Conservation (phyloP, 1,284 basidiomycete genomes). For the Melampsora americana region DNA sequence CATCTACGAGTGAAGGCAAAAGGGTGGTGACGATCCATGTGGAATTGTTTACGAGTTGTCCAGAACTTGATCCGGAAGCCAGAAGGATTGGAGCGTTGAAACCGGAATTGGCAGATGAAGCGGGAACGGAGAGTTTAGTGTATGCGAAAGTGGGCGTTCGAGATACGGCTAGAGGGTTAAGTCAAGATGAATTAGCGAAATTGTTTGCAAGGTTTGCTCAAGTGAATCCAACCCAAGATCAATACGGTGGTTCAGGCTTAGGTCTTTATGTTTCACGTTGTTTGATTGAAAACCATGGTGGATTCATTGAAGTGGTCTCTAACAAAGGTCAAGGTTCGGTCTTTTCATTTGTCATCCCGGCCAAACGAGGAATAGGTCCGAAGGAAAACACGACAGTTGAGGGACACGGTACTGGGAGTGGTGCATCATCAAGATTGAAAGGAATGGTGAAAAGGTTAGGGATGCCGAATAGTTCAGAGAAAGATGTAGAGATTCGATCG, state of each 20-base stretch:
- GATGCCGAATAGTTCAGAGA: conserved; percentile 7
- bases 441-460: background rate
- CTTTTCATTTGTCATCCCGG: conserved; percentile 40
- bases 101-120: conserved; percentile 16
- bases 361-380: conserved; percentile 17
- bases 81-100: conserved; percentile 32
- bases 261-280: conserved; percentile 41
- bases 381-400: background rate
- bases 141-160: conserved; percentile 33
- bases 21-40: conserved; percentile 33
- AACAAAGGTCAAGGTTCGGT: conserved; percentile 40
- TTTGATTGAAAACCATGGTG: conserved; percentile 42
- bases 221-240: conserved; percentile 43
- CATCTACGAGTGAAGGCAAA: conserved; percentile 25
- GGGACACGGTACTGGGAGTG: background rate
- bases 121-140: conserved; percentile 8
- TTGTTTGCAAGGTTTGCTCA: conserved; percentile 41
- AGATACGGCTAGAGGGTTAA: conserved; percentile 41
- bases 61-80: conserved; percentile 22
- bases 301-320: conserved; percentile 41
- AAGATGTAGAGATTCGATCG: conserved; percentile 33
- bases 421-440: conserved; percentile 16
- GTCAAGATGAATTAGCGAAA: conserved; percentile 32
- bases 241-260: conserved; percentile 39
- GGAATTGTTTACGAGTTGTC: conserved; percentile 29